Conservation (phyloP, 2,329 filamentous ascomycete species). For the Fusarium sp. region DNA sequence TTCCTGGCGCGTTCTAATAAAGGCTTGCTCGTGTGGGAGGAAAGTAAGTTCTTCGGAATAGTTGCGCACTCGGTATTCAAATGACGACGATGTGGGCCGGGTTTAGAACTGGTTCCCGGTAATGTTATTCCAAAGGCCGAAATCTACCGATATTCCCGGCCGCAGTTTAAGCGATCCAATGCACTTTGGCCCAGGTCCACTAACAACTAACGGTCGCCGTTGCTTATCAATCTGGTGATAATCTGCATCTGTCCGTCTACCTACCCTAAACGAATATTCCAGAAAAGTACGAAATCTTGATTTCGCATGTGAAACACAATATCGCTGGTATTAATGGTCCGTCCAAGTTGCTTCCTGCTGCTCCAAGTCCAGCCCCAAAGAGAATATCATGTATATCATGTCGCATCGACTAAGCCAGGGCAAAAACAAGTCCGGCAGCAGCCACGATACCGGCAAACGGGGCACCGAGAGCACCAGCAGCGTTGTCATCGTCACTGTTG, state of each 20-base stretch:
- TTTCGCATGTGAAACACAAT: conserved; percentile 1
- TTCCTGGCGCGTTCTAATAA: conserved; percentile 20
- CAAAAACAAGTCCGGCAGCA: conserved; percentile 32
- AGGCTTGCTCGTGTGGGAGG: conserved; percentile 11
- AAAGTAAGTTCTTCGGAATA: conserved; percentile 32
- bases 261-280: conserved; percentile 37
- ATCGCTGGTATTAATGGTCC: conserved; percentile 8
- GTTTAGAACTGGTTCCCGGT: conserved; percentile 44
- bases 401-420: conserved; percentile 31
- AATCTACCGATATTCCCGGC: conserved; percentile 34
- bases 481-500: conserved; percentile 27
- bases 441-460: conserved; percentile 35
- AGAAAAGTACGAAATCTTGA: not conserved
- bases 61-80: conserved; percentile 43
- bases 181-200: conserved; percentile 21
- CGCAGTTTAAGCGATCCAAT: conserved; percentile 40
- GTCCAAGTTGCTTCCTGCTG: conserved; percentile 15
- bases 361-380: not conserved
- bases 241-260: not conserved
- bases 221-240: conserved; percentile 24
- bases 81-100: conserved; percentile 44
- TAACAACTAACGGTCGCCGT: conserved; percentile 35
- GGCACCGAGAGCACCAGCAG: conserved; percentile 26
- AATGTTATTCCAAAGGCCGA: conserved; percentile 30
- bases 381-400: conserved; percentile 29